These are phyloP conservation scores for Suhomyces vadensis DNA, from an alignment of 805 yeast species.

Conservation along the genomic window DNA sequence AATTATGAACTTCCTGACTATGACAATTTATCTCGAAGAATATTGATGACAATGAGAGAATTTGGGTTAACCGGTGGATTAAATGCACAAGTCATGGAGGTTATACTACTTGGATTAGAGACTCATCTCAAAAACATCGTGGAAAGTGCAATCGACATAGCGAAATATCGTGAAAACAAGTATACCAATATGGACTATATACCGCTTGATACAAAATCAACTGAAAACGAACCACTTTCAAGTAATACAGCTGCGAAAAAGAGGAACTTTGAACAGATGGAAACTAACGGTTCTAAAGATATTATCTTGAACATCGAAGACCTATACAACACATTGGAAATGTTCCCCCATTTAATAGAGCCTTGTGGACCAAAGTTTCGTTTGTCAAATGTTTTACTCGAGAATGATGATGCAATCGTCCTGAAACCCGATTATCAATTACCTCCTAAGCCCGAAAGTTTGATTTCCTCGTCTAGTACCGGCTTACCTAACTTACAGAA, in stretches of 20 bases:
- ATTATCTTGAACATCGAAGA: conserved; percentile 64
- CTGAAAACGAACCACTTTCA: conserved; percentile 15
- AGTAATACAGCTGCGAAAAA: conserved; percentile 13
- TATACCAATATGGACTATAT: conserved; percentile 40
- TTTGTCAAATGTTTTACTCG: conserved; percentile 40
- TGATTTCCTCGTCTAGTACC: conserved; percentile 11
- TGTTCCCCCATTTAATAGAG: conserved; percentile 68
- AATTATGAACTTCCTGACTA: conserved; percentile 80
- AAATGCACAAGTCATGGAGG: conserved; percentile 75
- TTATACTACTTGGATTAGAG: conserved; percentile 79
- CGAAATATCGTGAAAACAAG: conserved; percentile 57
- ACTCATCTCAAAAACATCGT: conserved; percentile 71
- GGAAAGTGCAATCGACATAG: conserved; percentile 72
- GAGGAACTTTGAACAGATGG: conserved; percentile 22
- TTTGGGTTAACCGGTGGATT: conserved; percentile 83
- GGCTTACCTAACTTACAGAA: not conserved
- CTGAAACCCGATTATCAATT: conserved; percentile 25
- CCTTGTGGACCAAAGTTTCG: conserved; percentile 62
- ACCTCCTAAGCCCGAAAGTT: conserved; percentile 30
- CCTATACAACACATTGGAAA: conserved; percentile 59
- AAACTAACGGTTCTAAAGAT: conserved; percentile 14
- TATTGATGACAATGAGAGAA: conserved; percentile 84
- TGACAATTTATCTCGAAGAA: conserved; percentile 62
- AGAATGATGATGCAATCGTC: conserved; percentile 13
- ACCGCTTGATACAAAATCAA: conserved; percentile 16